Conservation (phyloP, 2,329 filamentous ascomycete species). For the Microascus cirrosus region DNA sequence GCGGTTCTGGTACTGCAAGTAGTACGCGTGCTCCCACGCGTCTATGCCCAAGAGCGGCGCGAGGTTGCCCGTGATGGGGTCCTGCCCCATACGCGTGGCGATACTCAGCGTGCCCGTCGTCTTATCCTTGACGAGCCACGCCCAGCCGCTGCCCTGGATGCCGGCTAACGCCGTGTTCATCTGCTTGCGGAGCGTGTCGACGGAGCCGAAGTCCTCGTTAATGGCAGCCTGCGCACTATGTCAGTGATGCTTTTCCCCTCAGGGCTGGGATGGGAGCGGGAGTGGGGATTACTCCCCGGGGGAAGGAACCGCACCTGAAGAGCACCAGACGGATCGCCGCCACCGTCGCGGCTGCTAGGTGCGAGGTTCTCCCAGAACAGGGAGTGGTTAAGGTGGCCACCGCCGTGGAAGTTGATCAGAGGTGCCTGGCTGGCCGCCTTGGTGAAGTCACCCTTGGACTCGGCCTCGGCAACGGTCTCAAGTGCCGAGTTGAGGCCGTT, state of each 20-base stretch:
- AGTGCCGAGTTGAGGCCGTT: slow-evolving; percentile 74
- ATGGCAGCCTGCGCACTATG: slow-evolving; percentile 37
- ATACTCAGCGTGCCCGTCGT: slow-evolving; percentile 49
- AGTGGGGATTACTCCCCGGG: no score
- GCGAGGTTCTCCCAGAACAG: slow-evolving; percentile 79
- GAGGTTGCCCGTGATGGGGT: slow-evolving; percentile 75
- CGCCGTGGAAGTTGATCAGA: slow-evolving; percentile 67
- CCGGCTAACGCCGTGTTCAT: slow-evolving; percentile 59
- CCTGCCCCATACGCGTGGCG: slow-evolving; percentile 73
- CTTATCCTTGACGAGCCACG: slow-evolving; percentile 71
- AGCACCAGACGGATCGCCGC: slow-evolving; percentile 48
- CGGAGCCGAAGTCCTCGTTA: slow-evolving; percentile 54
- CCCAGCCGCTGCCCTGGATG: slow-evolving; percentile 83
- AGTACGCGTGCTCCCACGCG: slow-evolving; percentile 95
- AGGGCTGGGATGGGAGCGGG: not conserved
- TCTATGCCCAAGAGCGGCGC: slow-evolving; percentile 79
- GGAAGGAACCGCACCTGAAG: slow-evolving; percentile 37
- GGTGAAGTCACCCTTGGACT: slow-evolving; percentile 47
- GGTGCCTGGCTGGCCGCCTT: slow-evolving; percentile 38
- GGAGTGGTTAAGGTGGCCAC: slow-evolving; percentile 77
- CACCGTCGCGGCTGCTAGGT: slow-evolving; percentile 49
- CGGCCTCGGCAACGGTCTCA: slow-evolving; percentile 58
- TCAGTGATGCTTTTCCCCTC: no score
- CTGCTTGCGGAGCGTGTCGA: slow-evolving; percentile 52
- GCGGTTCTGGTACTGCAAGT: slow-evolving; percentile 92